Base-by-base conservation (phyloP, 805 yeast genomes). In the Candida ascalaphidarum region DNA sequence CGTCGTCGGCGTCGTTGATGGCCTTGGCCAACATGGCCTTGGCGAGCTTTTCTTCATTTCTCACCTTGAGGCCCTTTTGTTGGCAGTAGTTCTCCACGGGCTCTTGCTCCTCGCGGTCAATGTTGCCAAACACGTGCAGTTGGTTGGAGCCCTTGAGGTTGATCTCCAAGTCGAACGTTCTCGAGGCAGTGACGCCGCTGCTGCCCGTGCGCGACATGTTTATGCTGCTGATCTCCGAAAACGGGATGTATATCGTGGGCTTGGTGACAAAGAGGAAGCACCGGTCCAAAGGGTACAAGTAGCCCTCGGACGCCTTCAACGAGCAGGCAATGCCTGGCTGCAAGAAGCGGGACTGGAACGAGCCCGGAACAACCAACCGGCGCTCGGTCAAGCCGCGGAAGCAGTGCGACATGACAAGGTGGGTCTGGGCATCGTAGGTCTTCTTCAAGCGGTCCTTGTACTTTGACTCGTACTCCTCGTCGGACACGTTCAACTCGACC, bases 231-330 rank as follows among this genome's bases (percentile, higher is more conserved):
- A 92, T 73, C 43, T 92, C 97, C 1, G 81, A 63, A 52, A 74
- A 81, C 32, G 96, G 95, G 39, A 92, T 82, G 52, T 82, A 82
- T 22, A 92, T 74, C 0, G 96, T 86, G 25, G 98, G 96, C 52
- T 92, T 92, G 14, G 96, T 86, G 26, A 89, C 79, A 50, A 92
- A 89, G 37, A 92, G 59, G 48, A 92, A 74, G 31, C 95, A 82
- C 56, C 84, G 82, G 40, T 92, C 98, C 34, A 92, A 68, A n/a
- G 94, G 85, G 54, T 83, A 92, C 35, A 92, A 59, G 43, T 86
- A 81, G 17, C 98, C 97, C 61, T 92, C 97, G 28, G 83, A 81
- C 0, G 97, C 97, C 55, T 89, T 92, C 43, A 84, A 71, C 5
- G 96, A 84, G 58, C 97, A 89, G 13, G 85, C 70, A 17, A 92